Evolutionary conservation across 2,329 filamentous ascomycete species (phyloP).

Genomic region (Fusarium sublunatum): DNA sequence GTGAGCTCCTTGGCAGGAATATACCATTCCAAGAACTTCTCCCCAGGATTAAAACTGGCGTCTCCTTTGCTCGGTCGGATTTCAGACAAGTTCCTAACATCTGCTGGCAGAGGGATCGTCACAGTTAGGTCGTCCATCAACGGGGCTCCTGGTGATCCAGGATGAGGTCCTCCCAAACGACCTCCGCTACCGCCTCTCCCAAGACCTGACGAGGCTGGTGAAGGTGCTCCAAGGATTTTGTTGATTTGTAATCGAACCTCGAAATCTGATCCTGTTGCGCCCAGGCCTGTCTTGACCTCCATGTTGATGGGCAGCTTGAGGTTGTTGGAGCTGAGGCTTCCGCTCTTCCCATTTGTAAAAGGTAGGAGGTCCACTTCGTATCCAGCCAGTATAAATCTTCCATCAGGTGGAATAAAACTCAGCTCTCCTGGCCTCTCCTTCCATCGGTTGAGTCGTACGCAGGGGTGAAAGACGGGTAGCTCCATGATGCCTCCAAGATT

Average conservation of each 20-base stretch:
- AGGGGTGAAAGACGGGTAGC: constrained; percentile 94
- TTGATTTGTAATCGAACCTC: constrained; percentile 83
- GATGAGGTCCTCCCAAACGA: constrained; percentile 55
- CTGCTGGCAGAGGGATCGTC: constrained; percentile 79
- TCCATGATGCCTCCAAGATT: constrained; percentile 80
- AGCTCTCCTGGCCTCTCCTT: constrained; percentile 87
- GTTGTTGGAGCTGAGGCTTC: constrained; percentile 67
- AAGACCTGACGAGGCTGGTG: constrained; percentile 51
- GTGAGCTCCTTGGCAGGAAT: constrained; percentile 81
- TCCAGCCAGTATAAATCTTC: constrained; percentile 89
- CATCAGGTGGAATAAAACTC: constrained; percentile 96
- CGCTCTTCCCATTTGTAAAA: constrained; percentile 68
- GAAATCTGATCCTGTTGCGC: constrained; percentile 81
- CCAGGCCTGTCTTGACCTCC: constrained; percentile 84
- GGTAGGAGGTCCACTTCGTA: constrained; percentile 95
- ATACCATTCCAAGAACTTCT: constrained; percentile 82
- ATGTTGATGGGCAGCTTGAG: constrained; percentile 85
- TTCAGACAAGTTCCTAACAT: constrained; percentile 85
- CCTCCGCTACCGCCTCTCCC: constrained; percentile 58
- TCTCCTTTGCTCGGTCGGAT: constrained; percentile 85
- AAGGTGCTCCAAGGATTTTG: constrained; percentile 66
- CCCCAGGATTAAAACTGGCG: constrained; percentile 80
- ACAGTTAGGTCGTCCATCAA: constrained; percentile 81
- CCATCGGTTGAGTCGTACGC: constrained; percentile 91
- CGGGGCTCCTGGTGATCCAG: constrained; percentile 68